Base-by-base conservation (phyloP, 345 rosid species). In the Aquilaria yunnanensis region DNA sequence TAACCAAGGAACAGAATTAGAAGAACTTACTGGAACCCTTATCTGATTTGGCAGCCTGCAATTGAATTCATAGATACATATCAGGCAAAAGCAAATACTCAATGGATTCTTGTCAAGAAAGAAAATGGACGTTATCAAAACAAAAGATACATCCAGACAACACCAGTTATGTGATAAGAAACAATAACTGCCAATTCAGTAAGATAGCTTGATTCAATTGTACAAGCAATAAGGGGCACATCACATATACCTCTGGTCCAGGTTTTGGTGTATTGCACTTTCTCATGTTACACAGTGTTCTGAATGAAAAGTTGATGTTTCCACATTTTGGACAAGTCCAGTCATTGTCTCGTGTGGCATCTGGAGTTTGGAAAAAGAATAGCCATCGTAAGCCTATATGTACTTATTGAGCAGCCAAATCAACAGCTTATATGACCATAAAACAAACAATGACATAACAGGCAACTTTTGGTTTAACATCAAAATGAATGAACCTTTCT, bases 291-390 rank as follows among this genome's bases (percentile, higher is more conserved):
- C 99, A 94, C 70, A 91, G 79, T 61, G 80, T 79, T 80, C 99
- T 82, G 62, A 91, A 94, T 37, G 99, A 94, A 73, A 94, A 94
- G 79, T 94, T 94, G 53, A 94, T 74, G 66, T 94, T 94, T 51
- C 97, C 99, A 73, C 99, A 94, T 70, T 91, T 91, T 2, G 97
- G 97, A 73, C 99, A 94, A 45, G 91, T 79, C 97, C 99, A 94
- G 71, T 94, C 97, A 80, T 87, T 88, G 70, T 94, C 99, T 31
- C 96, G 88, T 14, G 91, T 60, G 29, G 84, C 77, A 75, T 94
- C 99, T 94, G 62, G 49, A 60, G 57, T 51, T 14, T 43, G n/a
- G 60, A 14, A 52, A 60, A 58, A 50, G 45, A 52, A 47, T 8
- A 5, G 5, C n/a, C 10, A 50, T 11, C 32, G 47, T 69, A 57